A percentile compares a stretch with the other conserved stretches of the same genome.
These are phyloP conservation scores for Candida tibetensis DNA, from an alignment of 805 yeast genomes.

Conservation along the genomic window DNA sequence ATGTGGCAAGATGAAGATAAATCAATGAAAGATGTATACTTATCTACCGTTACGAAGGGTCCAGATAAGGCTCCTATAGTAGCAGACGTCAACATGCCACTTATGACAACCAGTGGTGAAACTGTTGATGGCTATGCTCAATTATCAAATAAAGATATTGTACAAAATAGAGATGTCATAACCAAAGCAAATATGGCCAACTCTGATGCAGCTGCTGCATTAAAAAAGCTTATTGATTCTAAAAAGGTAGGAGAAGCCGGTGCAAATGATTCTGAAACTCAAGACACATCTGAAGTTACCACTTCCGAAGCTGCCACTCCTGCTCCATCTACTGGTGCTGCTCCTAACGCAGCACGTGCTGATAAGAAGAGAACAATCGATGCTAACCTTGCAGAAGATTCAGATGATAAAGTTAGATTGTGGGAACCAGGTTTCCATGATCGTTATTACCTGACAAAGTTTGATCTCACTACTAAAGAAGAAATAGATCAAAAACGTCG, in stretches of 20 bases:
- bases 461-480: constrained; percentile 54
- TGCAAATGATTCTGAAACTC: not conserved
- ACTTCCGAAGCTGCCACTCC: not conserved
- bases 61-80: constrained; percentile 71
- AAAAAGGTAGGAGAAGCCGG: constrained; percentile 14
- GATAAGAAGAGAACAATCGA: constrained; percentile 6
- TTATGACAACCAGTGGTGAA: constrained; percentile 74
- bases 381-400: constrained; percentile 24
- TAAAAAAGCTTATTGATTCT: constrained; percentile 39
- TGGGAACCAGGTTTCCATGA: constrained; percentile 86
- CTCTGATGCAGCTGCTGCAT: constrained; percentile 61
- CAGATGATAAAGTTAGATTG: constrained; percentile 48
- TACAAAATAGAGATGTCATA: constrained; percentile 56
- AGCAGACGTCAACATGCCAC: constrained; percentile 70
- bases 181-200: constrained; percentile 73
- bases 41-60: constrained; percentile 62
- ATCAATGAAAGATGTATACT: constrained; percentile 41
- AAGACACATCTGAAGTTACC: not conserved
- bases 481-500: constrained; percentile 52
- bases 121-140: constrained; percentile 63
- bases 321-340: not conserved
- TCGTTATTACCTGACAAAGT: constrained; percentile 78
- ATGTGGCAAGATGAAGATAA: constrained; percentile 46
- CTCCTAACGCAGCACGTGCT: constrained; percentile 5
- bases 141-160: constrained; percentile 68